phyloP scores from a whole-genome alignment of 805 yeast genomes.

The Saccharomycopsis sp. region DNA sequence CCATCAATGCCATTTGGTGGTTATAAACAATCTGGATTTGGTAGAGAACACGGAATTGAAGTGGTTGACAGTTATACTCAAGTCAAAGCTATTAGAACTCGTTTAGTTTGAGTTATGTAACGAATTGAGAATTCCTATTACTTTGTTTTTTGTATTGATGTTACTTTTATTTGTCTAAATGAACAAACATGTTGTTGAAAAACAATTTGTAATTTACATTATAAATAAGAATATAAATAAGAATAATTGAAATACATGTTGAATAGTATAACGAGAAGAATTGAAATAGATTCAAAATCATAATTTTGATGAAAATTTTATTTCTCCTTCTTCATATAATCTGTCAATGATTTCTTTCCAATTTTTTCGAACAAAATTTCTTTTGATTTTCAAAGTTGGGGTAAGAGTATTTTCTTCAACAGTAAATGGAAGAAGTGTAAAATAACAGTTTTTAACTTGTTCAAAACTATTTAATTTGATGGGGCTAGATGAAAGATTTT shows the following conservation, averaged over 20 bases:
- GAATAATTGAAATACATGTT: too few species aligned
- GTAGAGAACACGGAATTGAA: constrained; percentile 87
- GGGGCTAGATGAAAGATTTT: background rate
- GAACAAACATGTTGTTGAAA: too few species aligned
- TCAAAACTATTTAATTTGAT: constrained; percentile 36
- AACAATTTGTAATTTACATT: too few species aligned
- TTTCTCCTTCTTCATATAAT: constrained; percentile 35
- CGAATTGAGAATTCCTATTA: too few species aligned
- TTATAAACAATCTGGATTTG: constrained; percentile 80
- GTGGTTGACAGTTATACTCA: constrained; percentile 82
- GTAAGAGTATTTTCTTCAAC: constrained; percentile 44
- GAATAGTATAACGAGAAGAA: too few species aligned
- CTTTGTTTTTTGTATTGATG: too few species aligned
- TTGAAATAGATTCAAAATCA: too few species aligned
- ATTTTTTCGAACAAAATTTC: constrained; percentile 41
- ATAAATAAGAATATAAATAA: too few species aligned
- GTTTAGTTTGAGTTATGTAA: too few species aligned
- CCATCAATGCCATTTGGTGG: constrained; percentile 90
- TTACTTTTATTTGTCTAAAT: too few species aligned
- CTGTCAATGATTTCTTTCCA: constrained; percentile 30
- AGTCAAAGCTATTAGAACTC: constrained; percentile 72
- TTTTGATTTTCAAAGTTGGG: constrained; percentile 45
- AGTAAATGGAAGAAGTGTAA: constrained; percentile 42
- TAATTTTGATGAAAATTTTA: background rate
- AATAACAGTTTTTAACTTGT: constrained; percentile 34